Evolutionary conservation across 768 basidiomycete species (phyloP), one percentile per base, ranked within the genome.

Genomic region (Tulasnella sp.): DNA sequence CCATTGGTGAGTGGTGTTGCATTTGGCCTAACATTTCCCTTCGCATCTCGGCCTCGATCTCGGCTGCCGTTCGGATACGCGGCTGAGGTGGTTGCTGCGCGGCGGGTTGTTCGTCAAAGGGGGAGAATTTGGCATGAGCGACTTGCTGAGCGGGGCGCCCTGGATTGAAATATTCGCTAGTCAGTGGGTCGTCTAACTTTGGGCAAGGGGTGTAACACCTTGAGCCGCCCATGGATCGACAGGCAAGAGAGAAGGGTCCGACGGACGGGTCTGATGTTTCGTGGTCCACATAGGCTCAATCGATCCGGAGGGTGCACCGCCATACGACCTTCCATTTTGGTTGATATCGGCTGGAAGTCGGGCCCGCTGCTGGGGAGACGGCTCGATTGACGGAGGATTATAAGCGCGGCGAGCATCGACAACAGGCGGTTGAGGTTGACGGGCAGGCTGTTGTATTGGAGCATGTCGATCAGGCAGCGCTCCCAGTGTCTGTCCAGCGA

Each of bases 1-100:
- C 42, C 42, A 71, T 71, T 3, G 42, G 70, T 44, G 70, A 44
- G 11, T 29, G 57, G 29, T 61, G 57, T 61, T 61, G 57, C 57
- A 61, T 61, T 29, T 61, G 57, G 29, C 57, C 57, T 61, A 61
- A 23, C 57, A 61, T 23, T 9, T 61, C 57, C 57, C 73, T 42
- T 70, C 76, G 70, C n/a, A 77, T 93, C 83, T 95, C 94, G 3
- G 90, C 89, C 82, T 95, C 94, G 78, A 95, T 91, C 80, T 95
- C 94, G 80, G 93, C 90, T 37, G 95, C 82, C 0, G 93, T 94
- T 26, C 90, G 89, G 13, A 87, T 86, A 46, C 87, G 86, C 6
- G 81, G n/a, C 44, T 78, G 71, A 44, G 79, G 42, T 35, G 70
- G 37, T 39, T 35, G 40, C 5, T 69, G 51, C 57, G 40, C 37